phyloP scores from a whole-genome alignment of 192 early-diverging fungal species.

The Mortierella antarctica region DNA sequence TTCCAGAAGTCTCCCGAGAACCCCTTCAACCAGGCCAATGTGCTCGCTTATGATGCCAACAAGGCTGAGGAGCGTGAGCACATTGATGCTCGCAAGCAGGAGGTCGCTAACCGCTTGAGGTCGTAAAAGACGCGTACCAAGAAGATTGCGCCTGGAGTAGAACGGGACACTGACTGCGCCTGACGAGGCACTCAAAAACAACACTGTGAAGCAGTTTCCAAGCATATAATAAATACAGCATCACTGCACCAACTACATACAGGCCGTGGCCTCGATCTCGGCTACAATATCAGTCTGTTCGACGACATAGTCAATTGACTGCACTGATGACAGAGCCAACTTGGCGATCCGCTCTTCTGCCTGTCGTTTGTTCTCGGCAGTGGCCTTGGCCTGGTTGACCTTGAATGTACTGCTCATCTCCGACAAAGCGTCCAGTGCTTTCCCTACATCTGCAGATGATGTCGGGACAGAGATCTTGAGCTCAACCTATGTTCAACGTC shows the following conservation, averaged over 20 bases:
- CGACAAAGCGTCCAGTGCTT: slow-evolving; percentile 76
- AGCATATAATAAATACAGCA: too few species aligned
- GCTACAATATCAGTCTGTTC: slow-evolving; percentile 24
- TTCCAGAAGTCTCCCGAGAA: slow-evolving; percentile 83
- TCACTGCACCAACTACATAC: slow-evolving; percentile 6
- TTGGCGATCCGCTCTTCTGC: slow-evolving; percentile 86
- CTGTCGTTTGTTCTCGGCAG: slow-evolving; percentile 87
- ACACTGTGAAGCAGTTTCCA: too few species aligned
- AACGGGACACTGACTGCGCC: too few species aligned
- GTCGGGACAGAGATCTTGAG: slow-evolving; percentile 86
- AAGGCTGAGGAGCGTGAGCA: slow-evolving; percentile 66
- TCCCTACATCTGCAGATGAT: slow-evolving; percentile 71
- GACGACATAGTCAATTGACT: neutral
- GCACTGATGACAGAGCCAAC: slow-evolving; percentile 12
- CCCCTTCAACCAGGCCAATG: slow-evolving; percentile 79
- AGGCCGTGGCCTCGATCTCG: slow-evolving; percentile 33
- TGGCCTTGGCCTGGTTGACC: slow-evolving; percentile 80
- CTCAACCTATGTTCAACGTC: slow-evolving; percentile 11
- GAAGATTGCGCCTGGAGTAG: too few species aligned
- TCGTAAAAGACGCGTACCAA: slow-evolving; percentile 36
- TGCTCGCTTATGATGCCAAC: slow-evolving; percentile 78
- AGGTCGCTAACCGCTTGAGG: slow-evolving; percentile 63
- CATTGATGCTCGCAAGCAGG: slow-evolving; percentile 59
- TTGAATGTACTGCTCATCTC: slow-evolving; percentile 78
- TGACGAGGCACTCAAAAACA: too few species aligned